A percentile compares a stretch with the other conserved stretches of the same genome.
These are phyloP conservation scores for Trichoderma virens DNA, from an alignment of 495 filamentous ascomycete genomes.

Conservation along the genomic window DNA sequence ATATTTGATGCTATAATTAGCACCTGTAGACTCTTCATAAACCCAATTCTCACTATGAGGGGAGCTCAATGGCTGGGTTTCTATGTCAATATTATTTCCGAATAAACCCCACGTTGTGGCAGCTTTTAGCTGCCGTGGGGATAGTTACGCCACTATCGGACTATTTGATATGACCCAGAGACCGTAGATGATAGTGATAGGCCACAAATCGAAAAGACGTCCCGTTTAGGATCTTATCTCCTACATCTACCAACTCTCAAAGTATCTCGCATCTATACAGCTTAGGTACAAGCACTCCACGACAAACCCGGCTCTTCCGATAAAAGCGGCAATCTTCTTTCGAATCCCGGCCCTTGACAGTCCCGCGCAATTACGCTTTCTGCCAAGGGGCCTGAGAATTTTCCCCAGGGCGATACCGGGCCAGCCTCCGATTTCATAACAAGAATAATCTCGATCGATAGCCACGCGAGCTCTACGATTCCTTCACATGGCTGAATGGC, in stretches of 20 bases:
- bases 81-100: background rate
- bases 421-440: background rate
- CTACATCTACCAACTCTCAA: background rate
- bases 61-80: too few species aligned
- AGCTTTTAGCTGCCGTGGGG: slow-evolving; percentile 2
- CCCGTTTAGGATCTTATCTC: background rate
- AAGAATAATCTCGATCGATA: background rate
- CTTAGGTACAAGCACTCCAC: too few species aligned
- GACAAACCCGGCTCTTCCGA: too few species aligned
- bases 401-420: background rate
- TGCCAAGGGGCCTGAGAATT: background rate
- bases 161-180: background rate
- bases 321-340: background rate
- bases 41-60: too few species aligned
- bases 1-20: too few species aligned
- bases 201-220: background rate
- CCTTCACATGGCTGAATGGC: slow-evolving; percentile 4
- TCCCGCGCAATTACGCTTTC: background rate
- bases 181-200: background rate
- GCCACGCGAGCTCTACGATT: background rate
- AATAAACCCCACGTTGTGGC: slow-evolving; percentile 1
- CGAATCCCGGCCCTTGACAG: background rate
- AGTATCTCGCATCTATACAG: too few species aligned
- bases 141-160: background rate
- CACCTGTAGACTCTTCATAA: too few species aligned